Evolutionary conservation across 768 basidiomycete genomes (phyloP), one percentile per base, ranked within the genome.

Genomic region (Auricularia cornea): DNA sequence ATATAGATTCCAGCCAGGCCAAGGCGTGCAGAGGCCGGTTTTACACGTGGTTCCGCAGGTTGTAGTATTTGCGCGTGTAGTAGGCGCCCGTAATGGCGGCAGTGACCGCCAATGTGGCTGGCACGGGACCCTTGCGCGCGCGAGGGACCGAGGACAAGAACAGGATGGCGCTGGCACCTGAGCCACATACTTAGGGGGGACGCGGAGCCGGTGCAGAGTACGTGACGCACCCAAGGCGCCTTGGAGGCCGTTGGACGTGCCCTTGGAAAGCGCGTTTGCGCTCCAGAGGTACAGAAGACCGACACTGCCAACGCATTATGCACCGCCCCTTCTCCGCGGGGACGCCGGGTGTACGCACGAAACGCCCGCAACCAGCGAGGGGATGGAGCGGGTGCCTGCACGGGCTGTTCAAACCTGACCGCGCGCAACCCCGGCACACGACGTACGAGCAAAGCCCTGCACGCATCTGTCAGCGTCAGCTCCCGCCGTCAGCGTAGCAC

Each of bases 331-430:
- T 4, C 28, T 2, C 2, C 11, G 3, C 40, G 35, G 11, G 1
- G 16, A 23, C 23, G 38, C 28, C 26, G 41, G n/a, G 32, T 20
- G 32, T 18, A 72, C 85, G 51, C 68, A 92, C 90, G 87, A 80
- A 52, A 91, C 82, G 41, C 92, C 92, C 63, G 92, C 92, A 23
- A 93, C 84, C 48, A 94, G 72, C 14, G 92, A 93, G 5, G 92
- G 92, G 32, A 93, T 77, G 33, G 90, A 93, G 28, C 86, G 83
- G 64, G 86, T 89, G 67, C 83, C 79, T 6, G 78, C 83, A 66
- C 84, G 91, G 32, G 51, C 10, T 52, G 51, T 28, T 52, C 12
- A 52, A 28, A 52, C 20, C 28, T 28, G 28, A n/a, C 51, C 51
- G 51, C 8, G 26, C 18, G 18, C 16, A 57, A n/a, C n/a, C n/a